A percentile compares a stretch with the other conserved stretches of the same genome.
phyloP scores from a whole-genome alignment of 2,329 filamentous ascomycete genomes.

The Alternaria sp. region DNA sequence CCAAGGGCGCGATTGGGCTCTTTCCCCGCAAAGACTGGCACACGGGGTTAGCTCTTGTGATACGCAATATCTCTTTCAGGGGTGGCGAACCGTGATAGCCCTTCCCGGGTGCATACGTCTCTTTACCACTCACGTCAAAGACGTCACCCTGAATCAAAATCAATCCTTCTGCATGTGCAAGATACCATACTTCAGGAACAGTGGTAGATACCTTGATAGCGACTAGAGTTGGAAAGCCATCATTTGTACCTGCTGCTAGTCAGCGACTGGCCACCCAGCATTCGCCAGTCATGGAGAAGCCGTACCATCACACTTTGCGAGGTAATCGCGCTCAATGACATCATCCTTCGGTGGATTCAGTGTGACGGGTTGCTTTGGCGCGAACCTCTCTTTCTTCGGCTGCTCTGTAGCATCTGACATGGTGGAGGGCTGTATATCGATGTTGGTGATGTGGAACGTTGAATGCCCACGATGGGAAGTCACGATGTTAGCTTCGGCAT shows the following conservation, averaged over 20 bases:
- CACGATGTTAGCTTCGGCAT: slow-evolving; percentile 22
- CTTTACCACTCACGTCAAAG: slow-evolving; percentile 92
- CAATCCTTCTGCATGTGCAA: slow-evolving; percentile 12
- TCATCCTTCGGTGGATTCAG: slow-evolving; percentile 89
- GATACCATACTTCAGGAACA: not conserved
- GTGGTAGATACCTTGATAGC: slow-evolving; percentile 62
- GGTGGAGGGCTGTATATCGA: slow-evolving; percentile 14
- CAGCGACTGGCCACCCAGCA: slow-evolving; percentile 1
- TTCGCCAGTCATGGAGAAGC: not conserved
- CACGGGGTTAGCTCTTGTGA: slow-evolving; percentile 12
- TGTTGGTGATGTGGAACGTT: slow-evolving; percentile 9
- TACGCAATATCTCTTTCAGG: not conserved
- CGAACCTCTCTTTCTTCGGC: slow-evolving; percentile 67
- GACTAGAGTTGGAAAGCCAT: slow-evolving; percentile 67
- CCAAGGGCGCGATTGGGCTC: slow-evolving; percentile 93
- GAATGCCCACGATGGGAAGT: slow-evolving; percentile 12
- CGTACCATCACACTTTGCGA: slow-evolving; percentile 85
- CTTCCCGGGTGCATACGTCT: slow-evolving; percentile 82
- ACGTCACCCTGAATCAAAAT: slow-evolving; percentile 75
- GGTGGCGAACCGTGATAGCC: slow-evolving; percentile 80
- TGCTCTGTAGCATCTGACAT: slow-evolving; percentile 48
- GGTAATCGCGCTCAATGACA: slow-evolving; percentile 79
- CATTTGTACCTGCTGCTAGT: slow-evolving; percentile 66
- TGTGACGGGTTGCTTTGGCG: slow-evolving; percentile 78
- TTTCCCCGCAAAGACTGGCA: slow-evolving; percentile 89